These are phyloP conservation scores for Cryphonectria parasitica DNA, from an alignment of 2,329 filamentous ascomycete genomes.

Conservation along the genomic window DNA sequence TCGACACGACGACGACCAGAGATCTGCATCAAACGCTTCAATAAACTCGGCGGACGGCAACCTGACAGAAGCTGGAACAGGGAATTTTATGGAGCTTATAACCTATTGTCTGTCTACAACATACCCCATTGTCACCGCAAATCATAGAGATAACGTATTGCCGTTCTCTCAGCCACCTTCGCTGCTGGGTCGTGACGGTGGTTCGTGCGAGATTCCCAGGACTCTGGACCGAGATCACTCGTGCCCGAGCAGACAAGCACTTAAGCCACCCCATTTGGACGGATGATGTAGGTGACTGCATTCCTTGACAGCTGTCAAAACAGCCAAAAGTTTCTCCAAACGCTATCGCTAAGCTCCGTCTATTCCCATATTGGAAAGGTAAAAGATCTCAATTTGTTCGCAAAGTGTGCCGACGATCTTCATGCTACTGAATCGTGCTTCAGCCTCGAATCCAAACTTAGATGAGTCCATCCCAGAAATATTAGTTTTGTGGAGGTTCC, in stretches of 20 bases:
- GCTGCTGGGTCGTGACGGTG: not conserved
- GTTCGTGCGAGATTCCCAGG: not conserved
- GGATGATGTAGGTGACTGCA: not conserved
- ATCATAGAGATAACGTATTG: not conserved
- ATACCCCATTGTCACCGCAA: not conserved
- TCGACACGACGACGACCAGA: not conserved
- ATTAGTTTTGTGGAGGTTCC: not conserved
- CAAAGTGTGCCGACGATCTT: not conserved
- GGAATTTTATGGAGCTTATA: not conserved
- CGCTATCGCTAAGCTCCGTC: not conserved
- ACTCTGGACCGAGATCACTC: not conserved
- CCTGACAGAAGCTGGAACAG: not conserved
- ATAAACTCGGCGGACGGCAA: not conserved
- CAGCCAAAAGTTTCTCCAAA: not conserved
- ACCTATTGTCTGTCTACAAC: not conserved
- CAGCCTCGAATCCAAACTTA: not conserved
- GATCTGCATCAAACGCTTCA: not conserved
- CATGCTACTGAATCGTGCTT: not conserved
- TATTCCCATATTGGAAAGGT: not conserved
- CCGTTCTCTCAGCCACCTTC: not conserved
- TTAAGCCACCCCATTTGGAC: fast-evolving
- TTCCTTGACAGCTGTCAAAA: not conserved
- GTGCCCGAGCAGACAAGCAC: not conserved
- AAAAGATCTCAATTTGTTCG: not conserved
- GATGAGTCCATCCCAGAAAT: not conserved